Base-by-base conservation (phyloP, 78 protist genomes). In the Protostelium mycophagum region DNA sequence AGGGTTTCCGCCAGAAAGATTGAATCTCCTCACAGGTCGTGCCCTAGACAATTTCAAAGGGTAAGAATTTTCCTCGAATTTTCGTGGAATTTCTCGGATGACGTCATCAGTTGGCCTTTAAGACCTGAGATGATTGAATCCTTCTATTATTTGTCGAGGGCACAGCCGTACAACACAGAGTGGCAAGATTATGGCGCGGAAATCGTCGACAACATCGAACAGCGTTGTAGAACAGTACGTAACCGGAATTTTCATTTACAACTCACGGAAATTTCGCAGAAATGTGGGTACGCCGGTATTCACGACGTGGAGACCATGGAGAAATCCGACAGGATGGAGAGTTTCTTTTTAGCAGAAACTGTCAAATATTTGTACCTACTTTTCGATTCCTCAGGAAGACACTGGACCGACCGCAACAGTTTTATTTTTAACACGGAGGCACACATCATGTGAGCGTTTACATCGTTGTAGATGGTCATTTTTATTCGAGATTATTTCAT, bases 261-360 rank as follows among this genome's bases (percentile, higher is more conserved):
- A 86, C 35, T 28, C 35, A 38, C 63, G 0, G 35, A 39, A 91
- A 35, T 16, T 36, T 0, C 28, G 28, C 38, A 88, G 63, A 39
- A 63, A 34, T 96, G 98, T 87, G 98, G 98, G 51, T 94, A 86
- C 86, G 96, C 97, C 0, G 73, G 36, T 25, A 38, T 96, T 1
- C 0, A 1, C 9, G 97, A 97, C 87, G 97, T 97, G 23, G 83
- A 83, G 38, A 39, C 38, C 25, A 91, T 84, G 38, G 37, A 0
- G 51, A 37, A 87, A 28, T 92, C 88, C 25, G 97, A 96, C 35
- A 38, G 51, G n/a, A 98, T 98, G 99, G 97, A 97, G 83, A 90
- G 96, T 88, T 98, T 93, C 94, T 98, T 97, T 73, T 89, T 97
- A 35, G 93, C 98, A 0, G 99, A 98, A 91, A 98, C 99, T 25